A percentile compares a stretch with the other conserved stretches of the same genome.
Conservation (phyloP, 2,329 filamentous ascomycete species). For the Beauveria pseudobassiana region DNA sequence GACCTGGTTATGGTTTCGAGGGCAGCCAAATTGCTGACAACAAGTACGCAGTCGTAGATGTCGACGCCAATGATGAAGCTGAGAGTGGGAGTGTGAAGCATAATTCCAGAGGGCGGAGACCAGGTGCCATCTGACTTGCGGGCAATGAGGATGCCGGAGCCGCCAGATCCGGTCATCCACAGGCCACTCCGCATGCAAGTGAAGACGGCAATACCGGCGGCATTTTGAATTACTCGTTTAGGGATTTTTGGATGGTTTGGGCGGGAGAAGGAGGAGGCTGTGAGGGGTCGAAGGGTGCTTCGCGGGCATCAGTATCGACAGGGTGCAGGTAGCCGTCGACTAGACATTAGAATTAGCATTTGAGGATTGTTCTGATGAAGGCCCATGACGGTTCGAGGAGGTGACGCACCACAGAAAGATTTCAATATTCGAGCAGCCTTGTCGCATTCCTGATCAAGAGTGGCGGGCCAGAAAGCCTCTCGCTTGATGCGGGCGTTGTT, state of each 20-base stretch:
- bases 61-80: slow-evolving; percentile 89
- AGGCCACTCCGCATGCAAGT: slow-evolving; percentile 91
- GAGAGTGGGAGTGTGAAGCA: slow-evolving; percentile 81
- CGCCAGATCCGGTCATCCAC: slow-evolving; percentile 86
- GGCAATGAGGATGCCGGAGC: slow-evolving; percentile 79
- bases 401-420: slow-evolving; percentile 73
- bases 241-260: slow-evolving; percentile 71
- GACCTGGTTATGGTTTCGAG: slow-evolving; percentile 77
- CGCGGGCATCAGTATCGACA: slow-evolving; percentile 28
- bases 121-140: slow-evolving; percentile 79
- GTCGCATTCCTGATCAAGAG: slow-evolving; percentile 81
- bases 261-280: slow-evolving; percentile 39
- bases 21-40: slow-evolving; percentile 81
- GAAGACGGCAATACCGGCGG: slow-evolving; percentile 86
- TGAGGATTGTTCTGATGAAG: slow-evolving; percentile 3
- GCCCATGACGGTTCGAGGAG: not conserved
- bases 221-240: slow-evolving; percentile 74
- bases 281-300: slow-evolving; percentile 18
- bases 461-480: slow-evolving; percentile 80
- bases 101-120: slow-evolving; percentile 85
- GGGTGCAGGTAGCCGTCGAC: slow-evolving; percentile 50
- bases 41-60: slow-evolving; percentile 90
- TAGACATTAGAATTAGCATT: slow-evolving; percentile 22
- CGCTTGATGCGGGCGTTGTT: slow-evolving; percentile 27
- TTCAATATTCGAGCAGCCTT: slow-evolving; percentile 85